Conservation (phyloP, 345 rosid species). For the Iberis pinnata region DNA sequence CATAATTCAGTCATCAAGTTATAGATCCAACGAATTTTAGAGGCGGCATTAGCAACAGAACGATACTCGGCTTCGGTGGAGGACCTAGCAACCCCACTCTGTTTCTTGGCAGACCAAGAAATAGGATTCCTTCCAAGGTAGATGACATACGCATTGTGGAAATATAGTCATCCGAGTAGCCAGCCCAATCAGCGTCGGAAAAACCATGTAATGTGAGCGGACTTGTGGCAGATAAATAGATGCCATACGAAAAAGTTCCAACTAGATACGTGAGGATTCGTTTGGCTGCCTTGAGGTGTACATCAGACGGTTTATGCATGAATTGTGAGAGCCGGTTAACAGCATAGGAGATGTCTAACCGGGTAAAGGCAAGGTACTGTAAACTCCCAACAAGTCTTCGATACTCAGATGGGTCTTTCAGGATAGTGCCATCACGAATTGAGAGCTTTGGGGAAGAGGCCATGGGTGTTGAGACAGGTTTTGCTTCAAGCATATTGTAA, state of each 20-base stretch:
- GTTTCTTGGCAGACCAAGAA: neutral
- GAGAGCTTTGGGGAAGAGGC: neutral
- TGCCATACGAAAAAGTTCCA: neutral
- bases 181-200: neutral
- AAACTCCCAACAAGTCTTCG: neutral
- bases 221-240: neutral
- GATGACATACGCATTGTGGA: neutral
- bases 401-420: neutral
- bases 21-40: too few relatives aligned
- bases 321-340: neutral
- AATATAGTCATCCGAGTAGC: neutral
- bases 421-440: rapidly evolving
- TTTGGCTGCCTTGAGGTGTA: neutral
- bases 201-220: neutral
- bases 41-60: too few relatives aligned
- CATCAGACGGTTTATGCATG: neutral
- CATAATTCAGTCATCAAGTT: too few relatives aligned
- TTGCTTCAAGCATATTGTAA: neutral
- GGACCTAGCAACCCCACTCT: neutral
- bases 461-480: neutral
- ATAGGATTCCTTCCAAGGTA: neutral
- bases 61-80: too few relatives aligned
- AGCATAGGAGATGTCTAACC: neutral
- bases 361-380: neutral
- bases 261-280: neutral